Evolutionary conservation across 257 asterid genomes (phyloP).

Genomic region (Gentiana dahurica): DNA sequence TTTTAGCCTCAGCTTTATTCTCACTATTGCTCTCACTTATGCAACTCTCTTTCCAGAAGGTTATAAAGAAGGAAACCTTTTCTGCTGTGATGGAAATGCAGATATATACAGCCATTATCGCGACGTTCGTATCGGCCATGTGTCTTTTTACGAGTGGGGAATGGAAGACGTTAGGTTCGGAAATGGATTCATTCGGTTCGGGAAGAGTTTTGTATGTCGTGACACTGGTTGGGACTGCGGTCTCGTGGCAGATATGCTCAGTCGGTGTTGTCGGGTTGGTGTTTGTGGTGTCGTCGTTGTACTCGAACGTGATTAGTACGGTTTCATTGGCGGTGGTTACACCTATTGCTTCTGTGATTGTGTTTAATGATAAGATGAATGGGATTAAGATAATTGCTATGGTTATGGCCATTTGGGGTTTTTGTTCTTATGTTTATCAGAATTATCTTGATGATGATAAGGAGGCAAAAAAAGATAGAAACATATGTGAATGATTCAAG

Average conservation of each 20-base stretch:
- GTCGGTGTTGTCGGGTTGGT: slow-evolving; percentile 27
- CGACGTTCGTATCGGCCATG: slow-evolving; percentile 18
- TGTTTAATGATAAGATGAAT: slow-evolving; percentile 31
- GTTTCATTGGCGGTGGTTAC: slow-evolving; percentile 15
- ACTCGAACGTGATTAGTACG: slow-evolving; percentile 28
- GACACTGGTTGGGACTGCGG: slow-evolving; percentile 30
- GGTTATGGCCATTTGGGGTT: slow-evolving; percentile 35
- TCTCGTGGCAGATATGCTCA: slow-evolving; percentile 25
- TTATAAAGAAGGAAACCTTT: slow-evolving; percentile 19
- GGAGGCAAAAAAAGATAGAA: slow-evolving; percentile 8
- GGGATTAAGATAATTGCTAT: slow-evolving; percentile 26
- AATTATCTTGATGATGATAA: slow-evolving; percentile 26
- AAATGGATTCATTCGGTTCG: slow-evolving; percentile 12
- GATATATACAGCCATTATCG: slow-evolving; percentile 16
- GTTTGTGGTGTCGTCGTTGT: slow-evolving; percentile 30
- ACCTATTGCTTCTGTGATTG: slow-evolving; percentile 31
- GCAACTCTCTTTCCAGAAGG: slow-evolving; percentile 20
- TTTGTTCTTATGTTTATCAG: slow-evolving; percentile 27
- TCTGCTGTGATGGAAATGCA: slow-evolving; percentile 19
- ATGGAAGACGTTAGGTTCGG: slow-evolving; percentile 12
- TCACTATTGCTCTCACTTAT: slow-evolving; percentile 17
- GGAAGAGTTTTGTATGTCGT: slow-evolving; percentile 22
- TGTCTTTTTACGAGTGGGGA: slow-evolving; percentile 33
- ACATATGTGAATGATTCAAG: not conserved
- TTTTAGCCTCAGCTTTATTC: slow-evolving; percentile 26